phyloP scores from a whole-genome alignment of 257 asterid species.

The Solanum virginianum region DNA sequence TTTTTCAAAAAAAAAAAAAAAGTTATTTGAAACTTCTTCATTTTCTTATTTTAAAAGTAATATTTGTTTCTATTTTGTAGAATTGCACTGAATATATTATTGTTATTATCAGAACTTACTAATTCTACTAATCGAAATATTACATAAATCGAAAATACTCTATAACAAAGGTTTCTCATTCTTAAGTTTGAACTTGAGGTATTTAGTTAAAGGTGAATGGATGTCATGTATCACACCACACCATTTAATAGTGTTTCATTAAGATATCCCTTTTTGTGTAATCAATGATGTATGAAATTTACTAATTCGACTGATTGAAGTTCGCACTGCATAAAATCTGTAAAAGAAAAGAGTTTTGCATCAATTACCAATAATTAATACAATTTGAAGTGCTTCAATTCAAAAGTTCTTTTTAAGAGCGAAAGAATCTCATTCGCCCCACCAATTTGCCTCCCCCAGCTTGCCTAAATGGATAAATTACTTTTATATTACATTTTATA shows the following conservation, averaged over 20 bases:
- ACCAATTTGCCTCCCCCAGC: neutral
- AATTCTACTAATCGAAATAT: neutral
- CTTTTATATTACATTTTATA: neutral
- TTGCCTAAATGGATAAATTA: neutral
- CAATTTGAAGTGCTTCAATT: neutral
- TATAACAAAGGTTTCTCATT: neutral
- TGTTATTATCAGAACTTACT: neutral
- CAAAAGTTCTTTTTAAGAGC: neutral
- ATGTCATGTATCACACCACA: neutral
- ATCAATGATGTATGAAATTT: neutral
- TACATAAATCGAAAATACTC: neutral
- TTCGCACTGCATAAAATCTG: accelerated
- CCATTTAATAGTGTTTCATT: neutral
- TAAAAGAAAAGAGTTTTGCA: neutral
- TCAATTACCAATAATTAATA: neutral
- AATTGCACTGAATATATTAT: neutral
- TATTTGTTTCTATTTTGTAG: neutral
- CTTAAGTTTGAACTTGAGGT: accelerated
- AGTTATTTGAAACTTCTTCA: neutral
- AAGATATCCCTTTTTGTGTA: neutral
- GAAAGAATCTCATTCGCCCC: neutral
- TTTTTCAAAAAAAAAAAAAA: neutral
- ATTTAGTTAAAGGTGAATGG: neutral
- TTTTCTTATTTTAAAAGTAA: no score
- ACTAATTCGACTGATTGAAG: neutral